phyloP scores from a whole-genome alignment of 345 rosid genomes.

The Populus deltoides region DNA sequence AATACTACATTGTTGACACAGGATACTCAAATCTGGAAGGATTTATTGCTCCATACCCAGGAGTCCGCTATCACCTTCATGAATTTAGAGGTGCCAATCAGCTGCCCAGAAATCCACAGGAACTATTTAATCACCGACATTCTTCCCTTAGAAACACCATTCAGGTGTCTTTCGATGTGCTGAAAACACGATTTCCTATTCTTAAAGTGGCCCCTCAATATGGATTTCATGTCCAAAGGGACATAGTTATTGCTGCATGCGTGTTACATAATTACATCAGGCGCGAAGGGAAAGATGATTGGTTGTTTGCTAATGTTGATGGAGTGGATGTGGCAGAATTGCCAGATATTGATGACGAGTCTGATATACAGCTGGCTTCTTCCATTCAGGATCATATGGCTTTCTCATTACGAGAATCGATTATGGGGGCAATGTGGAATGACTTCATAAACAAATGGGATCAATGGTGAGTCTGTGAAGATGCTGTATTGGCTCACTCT shows the following conservation, averaged over 20 bases:
- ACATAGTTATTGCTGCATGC: conserved; percentile 74
- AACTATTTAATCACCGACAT: conserved; percentile 76
- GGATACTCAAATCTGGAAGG: conserved; percentile 61
- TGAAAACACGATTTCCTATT: conserved; percentile 70
- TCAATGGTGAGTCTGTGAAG: conserved; percentile 11
- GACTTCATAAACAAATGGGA: conserved; percentile 68
- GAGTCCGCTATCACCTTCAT: conserved; percentile 48
- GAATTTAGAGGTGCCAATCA: conserved; percentile 64
- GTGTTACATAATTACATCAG: conserved; percentile 67
- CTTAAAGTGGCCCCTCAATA: conserved; percentile 71
- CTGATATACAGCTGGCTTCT: conserved; percentile 50
- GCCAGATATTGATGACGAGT: conserved; percentile 47
- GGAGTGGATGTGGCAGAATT: conserved; percentile 38
- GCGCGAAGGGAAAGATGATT: conserved; percentile 63
- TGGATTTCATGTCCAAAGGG: conserved; percentile 74
- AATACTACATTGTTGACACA: conserved; percentile 66
- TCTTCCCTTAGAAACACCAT: conserved; percentile 49
- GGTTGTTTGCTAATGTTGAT: conserved; percentile 53
- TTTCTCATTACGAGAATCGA: conserved; percentile 50
- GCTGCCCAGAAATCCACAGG: conserved; percentile 59
- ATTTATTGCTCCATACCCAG: conserved; percentile 71
- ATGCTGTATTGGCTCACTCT: background rate
- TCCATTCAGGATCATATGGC: conserved; percentile 48
- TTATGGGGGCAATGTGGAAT: conserved; percentile 68
- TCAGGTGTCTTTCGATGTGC: conserved; percentile 44